Conservation (phyloP, 495 filamentous ascomycete genomes). For the Poronia punctata region DNA sequence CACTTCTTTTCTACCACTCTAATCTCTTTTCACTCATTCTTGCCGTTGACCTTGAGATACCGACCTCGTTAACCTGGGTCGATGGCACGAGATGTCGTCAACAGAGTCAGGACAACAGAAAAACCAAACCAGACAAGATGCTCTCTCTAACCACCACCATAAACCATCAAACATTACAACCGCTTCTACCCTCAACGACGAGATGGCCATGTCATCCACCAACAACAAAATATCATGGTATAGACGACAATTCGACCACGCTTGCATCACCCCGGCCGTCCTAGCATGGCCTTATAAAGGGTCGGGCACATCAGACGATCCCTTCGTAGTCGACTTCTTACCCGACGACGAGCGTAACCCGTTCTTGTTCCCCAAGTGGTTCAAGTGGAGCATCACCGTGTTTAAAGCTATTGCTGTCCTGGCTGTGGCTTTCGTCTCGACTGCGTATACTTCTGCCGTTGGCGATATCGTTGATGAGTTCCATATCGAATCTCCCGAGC, state of each 20-base stretch:
- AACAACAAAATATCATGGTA: constrained; percentile 15
- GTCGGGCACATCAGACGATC: constrained; percentile 64
- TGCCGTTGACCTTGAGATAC: too few species aligned
- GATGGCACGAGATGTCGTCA: too few species aligned
- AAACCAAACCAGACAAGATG: too few species aligned
- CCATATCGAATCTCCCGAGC: constrained; percentile 43
- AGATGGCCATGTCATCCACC: too few species aligned
- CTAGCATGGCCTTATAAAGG: constrained; percentile 57
- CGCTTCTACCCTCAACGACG: too few species aligned
- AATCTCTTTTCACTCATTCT: too few species aligned
- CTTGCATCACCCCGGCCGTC: constrained; percentile 38
- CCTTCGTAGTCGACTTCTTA: constrained; percentile 69
- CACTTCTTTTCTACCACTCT: too few species aligned
- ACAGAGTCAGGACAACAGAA: too few species aligned
- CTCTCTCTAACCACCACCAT: too few species aligned
- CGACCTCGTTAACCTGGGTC: too few species aligned
- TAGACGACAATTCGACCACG: constrained; percentile 27
- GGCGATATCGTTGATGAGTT: constrained; percentile 54
- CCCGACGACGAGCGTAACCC: constrained; percentile 66
- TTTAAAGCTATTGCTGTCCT: constrained; percentile 61
- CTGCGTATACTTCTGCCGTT: constrained; percentile 67
- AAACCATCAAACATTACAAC: too few species aligned
- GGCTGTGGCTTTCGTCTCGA: constrained; percentile 69
- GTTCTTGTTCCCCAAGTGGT: constrained; percentile 50
- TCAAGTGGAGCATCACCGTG: constrained; percentile 67